Conservation (phyloP, 2,329 filamentous ascomycete genomes). For the Aureobasidium pullulans region DNA sequence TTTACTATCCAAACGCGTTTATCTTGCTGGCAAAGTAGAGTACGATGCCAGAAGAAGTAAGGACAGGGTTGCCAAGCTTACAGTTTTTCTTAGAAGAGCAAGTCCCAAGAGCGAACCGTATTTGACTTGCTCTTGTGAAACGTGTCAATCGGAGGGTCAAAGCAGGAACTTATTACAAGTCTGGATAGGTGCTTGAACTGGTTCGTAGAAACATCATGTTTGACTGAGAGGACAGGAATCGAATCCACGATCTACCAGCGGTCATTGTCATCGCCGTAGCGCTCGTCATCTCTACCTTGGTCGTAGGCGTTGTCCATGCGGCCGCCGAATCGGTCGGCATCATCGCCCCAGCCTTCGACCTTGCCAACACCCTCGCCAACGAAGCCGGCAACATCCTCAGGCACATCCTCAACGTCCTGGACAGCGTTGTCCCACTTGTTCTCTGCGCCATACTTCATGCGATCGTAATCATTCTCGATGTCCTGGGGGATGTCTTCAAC, state of each 20-base stretch:
- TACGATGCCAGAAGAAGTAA: too few species aligned
- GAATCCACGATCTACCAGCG: slow-evolving; percentile 4
- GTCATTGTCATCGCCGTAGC: slow-evolving; percentile 21
- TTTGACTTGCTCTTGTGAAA: too few species aligned
- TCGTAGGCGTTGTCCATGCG: slow-evolving; percentile 38
- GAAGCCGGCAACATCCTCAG: slow-evolving; percentile 31
- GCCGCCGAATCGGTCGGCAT: slow-evolving; percentile 29
- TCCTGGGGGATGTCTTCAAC: slow-evolving; percentile 34
- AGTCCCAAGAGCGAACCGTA: too few species aligned
- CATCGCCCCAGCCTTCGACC: slow-evolving; percentile 37
- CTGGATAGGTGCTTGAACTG: background rate
- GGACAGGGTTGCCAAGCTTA: too few species aligned
- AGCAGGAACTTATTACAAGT: too few species aligned
- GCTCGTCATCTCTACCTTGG: slow-evolving; percentile 29
- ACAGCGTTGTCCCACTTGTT: slow-evolving; percentile 25
- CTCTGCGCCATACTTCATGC: slow-evolving; percentile 24
- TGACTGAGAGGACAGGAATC: background rate
- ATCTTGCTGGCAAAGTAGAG: too few species aligned
- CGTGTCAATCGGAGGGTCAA: too few species aligned
- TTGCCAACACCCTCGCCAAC: slow-evolving; percentile 35
- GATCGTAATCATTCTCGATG: slow-evolving; percentile 27
- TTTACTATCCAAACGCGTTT: too few species aligned
- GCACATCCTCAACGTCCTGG: slow-evolving; percentile 30
- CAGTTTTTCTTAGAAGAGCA: too few species aligned
- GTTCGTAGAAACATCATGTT: background rate